These are phyloP conservation scores for Pseudozyma tsukubaensis DNA, from an alignment of 1,284 basidiomycete species.

Conservation along the genomic window DNA sequence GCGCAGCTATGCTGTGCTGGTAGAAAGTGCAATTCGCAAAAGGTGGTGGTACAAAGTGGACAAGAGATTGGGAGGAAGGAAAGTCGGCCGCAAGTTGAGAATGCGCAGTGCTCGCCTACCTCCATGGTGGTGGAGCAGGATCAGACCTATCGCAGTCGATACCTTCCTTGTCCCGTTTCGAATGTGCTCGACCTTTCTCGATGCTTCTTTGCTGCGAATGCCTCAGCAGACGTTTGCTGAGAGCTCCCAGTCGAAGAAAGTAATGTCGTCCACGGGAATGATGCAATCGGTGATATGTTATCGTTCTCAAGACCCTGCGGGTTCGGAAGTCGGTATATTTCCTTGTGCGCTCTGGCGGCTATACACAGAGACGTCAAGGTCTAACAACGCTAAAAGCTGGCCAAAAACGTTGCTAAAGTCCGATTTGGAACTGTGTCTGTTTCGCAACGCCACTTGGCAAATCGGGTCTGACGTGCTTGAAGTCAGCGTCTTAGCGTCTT, in stretches of 20 bases:
- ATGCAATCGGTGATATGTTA: conserved; percentile 16
- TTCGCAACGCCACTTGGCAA: not conserved
- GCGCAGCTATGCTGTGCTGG: conserved; percentile 54
- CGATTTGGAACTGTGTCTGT: not conserved
- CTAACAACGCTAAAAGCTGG: not conserved
- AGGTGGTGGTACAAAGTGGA: conserved; percentile 43
- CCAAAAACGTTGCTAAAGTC: conserved; percentile 15
- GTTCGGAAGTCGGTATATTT: not conserved
- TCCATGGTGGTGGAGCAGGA: conserved; percentile 36
- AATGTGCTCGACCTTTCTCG: conserved; percentile 15
- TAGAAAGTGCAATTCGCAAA: conserved; percentile 58
- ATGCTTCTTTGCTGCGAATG: not conserved
- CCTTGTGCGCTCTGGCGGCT: not conserved
- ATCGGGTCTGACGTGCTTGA: conserved; percentile 21
- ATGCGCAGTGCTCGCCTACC: conserved; percentile 51
- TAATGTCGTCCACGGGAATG: not conserved
- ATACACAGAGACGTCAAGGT: not conserved
- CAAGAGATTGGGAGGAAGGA: conserved; percentile 60
- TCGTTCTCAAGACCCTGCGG: not conserved
- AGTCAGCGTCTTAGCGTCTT: not conserved
- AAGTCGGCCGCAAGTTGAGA: conserved; percentile 44
- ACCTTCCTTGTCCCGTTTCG: not conserved
- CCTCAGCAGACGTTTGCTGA: not conserved
- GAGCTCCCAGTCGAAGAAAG: not conserved
- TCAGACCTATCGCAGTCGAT: not conserved